Evolutionary conservation across 2,329 filamentous ascomycete species (phyloP), one percentile per base, ranked within the genome.

Genomic region (Penicillium oxalicum): DNA sequence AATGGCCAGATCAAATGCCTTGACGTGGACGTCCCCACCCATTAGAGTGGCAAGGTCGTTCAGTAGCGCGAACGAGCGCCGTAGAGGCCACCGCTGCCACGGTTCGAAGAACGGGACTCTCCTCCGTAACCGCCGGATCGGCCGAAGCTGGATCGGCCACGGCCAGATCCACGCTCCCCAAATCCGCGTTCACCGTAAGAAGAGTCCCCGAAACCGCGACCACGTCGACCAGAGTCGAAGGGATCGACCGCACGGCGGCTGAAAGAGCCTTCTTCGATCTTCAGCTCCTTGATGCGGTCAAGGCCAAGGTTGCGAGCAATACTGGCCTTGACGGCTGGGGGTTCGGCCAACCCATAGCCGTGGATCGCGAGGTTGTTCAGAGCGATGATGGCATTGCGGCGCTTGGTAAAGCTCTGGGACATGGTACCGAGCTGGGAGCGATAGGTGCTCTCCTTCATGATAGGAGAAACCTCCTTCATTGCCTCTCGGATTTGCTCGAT

Each of bases 311-410:
- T 69, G 5, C 47, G 29, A 7, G 60, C 61, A 25, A 66, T 39
- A 5, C 29, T 41, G 4, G 45, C 43, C 18, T 45, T 47, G 11
- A 72, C 45, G 1, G 41, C 26, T 5, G 76, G 76, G 11, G 73
- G 68, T 25, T 61, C 54, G 4, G 65, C 51, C 60, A 78, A 67
- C 5, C 73, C 71, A 69, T 74, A 78, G 5, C 75, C 75, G 51
- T 73, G 69, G 37, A 69, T 64, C 6, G 73, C 69, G 13, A 74
- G 61, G 42, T 69, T 60, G 53, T 77, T 76, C 27, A 77, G 65
- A 8, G 66, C 63, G 11, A 70, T 61, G n/a, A 78, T 52, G 8
- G 77, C 61, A 7, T 50, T 54, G 6, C 66, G 61, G 56, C 73
- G 74, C 49, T 70, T 49, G 7, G 37, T 24, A 42, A 70, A 63